Evolutionary conservation across 768 basidiomycete genomes (phyloP).

Genomic region (Termitomyces eurrhizus): DNA sequence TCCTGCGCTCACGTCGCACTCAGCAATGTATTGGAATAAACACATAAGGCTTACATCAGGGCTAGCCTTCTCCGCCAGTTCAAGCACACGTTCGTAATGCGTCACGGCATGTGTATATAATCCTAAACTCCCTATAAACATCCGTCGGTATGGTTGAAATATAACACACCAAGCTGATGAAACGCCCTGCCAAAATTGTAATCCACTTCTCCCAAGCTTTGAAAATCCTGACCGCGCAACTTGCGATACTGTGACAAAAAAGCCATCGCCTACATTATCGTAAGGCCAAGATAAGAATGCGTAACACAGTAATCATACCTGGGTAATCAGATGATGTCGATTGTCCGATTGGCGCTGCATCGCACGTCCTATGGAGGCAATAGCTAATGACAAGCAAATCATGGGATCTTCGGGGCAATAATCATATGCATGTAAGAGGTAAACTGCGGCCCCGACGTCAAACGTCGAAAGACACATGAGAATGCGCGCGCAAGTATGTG

Average conservation of each 20-base stretch:
- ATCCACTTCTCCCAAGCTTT: slow-evolving; percentile 71
- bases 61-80: slow-evolving; percentile 45
- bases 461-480: background rate
- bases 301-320: slow-evolving; percentile 28
- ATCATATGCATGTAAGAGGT: slow-evolving; percentile 86
- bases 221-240: slow-evolving; percentile 42
- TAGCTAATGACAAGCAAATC: slow-evolving; percentile 77
- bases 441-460: slow-evolving; percentile 25
- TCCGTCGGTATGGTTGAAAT: background rate
- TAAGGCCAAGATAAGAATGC: background rate
- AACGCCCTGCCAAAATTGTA: slow-evolving; percentile 92
- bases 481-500: background rate
- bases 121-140: slow-evolving; percentile 38
- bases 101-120: slow-evolving; percentile 75
- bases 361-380: slow-evolving; percentile 84
- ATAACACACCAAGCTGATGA: slow-evolving; percentile 77
- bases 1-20: slow-evolving; percentile 25
- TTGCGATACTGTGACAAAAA: slow-evolving; percentile 80
- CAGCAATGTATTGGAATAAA: background rate
- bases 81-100: slow-evolving; percentile 79
- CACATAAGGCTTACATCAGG: slow-evolving; percentile 24
- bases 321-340: slow-evolving; percentile 81
- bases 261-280: slow-evolving; percentile 64
- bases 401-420: slow-evolving; percentile 81
- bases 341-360: slow-evolving; percentile 96